phyloP scores from a whole-genome alignment of 2,329 filamentous ascomycete species.

The Ambrosiella xylebori region DNA sequence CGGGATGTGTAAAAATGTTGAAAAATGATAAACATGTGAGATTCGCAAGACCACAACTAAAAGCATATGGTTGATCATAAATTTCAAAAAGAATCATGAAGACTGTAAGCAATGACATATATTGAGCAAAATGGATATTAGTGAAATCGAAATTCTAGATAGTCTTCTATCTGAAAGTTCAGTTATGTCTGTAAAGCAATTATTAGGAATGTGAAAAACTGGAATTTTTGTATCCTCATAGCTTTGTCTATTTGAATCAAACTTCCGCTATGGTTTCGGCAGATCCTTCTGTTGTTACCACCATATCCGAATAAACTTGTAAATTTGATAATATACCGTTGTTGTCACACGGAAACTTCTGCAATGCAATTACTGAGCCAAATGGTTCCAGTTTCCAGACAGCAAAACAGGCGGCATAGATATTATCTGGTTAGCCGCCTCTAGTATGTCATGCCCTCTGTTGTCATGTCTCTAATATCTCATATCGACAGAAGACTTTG shows the following conservation, averaged over 20 bases:
- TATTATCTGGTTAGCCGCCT: neutral
- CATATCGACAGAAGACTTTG: neutral
- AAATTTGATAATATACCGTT: neutral
- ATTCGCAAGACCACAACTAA: no score
- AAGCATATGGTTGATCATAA: no score
- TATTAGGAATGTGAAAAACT: neutral
- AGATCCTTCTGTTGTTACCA: neutral
- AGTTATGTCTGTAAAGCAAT: neutral
- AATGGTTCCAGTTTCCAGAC: neutral
- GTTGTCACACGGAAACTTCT: neutral
- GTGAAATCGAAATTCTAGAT: no score
- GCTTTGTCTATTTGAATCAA: neutral
- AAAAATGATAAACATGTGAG: no score
- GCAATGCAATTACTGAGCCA: no score
- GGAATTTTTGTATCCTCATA: neutral
- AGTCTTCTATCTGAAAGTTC: no score
- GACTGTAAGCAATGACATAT: no score
- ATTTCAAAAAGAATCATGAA: no score
- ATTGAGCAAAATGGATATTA: no score
- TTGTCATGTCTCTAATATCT: neutral
- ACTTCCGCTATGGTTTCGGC: neutral
- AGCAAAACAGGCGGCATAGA: neutral
- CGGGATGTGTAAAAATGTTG: no score
- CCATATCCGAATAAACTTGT: neutral
- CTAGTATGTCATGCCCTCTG: no score